Evolutionary conservation across 192 early-diverging fungal genomes (phyloP), one percentile per base, ranked within the genome.

Genomic region (Coemansia sp.): DNA sequence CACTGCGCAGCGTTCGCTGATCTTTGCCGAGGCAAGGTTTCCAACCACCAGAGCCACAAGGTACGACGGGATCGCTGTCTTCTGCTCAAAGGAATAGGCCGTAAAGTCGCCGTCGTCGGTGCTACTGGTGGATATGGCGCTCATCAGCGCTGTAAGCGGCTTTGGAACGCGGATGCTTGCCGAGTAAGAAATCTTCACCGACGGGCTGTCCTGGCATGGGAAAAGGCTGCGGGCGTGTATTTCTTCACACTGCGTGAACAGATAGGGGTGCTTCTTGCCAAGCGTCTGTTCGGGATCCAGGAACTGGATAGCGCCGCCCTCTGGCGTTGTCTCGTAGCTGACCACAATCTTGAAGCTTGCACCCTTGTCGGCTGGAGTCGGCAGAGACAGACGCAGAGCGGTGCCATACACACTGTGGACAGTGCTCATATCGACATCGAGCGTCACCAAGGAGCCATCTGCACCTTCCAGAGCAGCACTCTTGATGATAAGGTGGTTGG

Each of bases 181-280:
- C n/a, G 84, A 85, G 72, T 97, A 92, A 47, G 91, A 92, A 31
- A 93, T 70, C 86, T 98, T 98, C 70, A 93, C 83, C 6, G 84
- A 81, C 29, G 93, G 93, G 33, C 89, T 84, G 67, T 94, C 94
- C 83, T 93, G 92, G 70, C 93, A 94, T 23, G 97, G 97, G 13
- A 91, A 65, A 57, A 99, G 67, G 44, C 89, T 89, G 47, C 97
- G 89, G 10, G 95, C 97, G 60, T 98, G 94, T 64, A 99, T 98
- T 23, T 85, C 86, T 77, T 99, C 91, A 82, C 97, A 96, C 75
- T 98, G 97, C 38, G 94, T 93, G 73, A 98, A 98, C 42, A 98
- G 76, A 70, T 98, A 99, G 20, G 97, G 97, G 61, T 93, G 83
- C 60, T 87, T 82, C 76, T 93, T 93, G 41, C 97, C 97, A 29